Conservation (phyloP, 2,329 filamentous ascomycete genomes). For the Clarireedia sp. region DNA sequence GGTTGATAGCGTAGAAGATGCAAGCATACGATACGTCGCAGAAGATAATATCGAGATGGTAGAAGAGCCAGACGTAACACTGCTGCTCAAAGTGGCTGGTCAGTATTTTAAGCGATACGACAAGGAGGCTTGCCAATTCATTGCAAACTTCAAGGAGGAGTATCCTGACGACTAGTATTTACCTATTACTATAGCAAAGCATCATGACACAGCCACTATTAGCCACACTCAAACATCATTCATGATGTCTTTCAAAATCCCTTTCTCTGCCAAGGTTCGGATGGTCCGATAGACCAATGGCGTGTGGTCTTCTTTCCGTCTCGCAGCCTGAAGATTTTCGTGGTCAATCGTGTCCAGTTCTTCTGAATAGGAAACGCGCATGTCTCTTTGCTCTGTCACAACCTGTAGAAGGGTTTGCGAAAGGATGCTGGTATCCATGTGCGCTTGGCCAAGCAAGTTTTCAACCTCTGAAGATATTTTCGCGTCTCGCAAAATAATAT, state of each 20-base stretch:
- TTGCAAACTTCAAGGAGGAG: conserved; percentile 75
- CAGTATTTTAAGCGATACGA: conserved; percentile 88
- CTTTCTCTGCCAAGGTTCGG: conserved; percentile 58
- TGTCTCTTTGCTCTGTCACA: conserved; percentile 33
- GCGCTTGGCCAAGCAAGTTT: conserved; percentile 12
- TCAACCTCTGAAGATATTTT: background rate
- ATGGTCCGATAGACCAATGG: conserved; percentile 63
- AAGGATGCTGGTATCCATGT: conserved; percentile 22
- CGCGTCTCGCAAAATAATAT: conserved; percentile 14
- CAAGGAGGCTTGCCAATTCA: conserved; percentile 53
- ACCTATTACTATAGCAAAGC: background rate
- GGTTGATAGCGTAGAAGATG: conserved; percentile 52
- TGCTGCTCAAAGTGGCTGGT: conserved; percentile 64
- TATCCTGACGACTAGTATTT: conserved; percentile 69
- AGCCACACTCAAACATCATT: conserved; percentile 10
- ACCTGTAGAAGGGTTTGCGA: conserved; percentile 35
- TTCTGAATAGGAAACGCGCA: conserved; percentile 40
- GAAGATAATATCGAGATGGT: conserved; percentile 74
- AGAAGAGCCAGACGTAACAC: conserved; percentile 41
- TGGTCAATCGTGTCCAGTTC: conserved; percentile 39
- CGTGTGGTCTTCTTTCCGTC: conserved; percentile 59
- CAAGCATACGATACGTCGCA: conserved; percentile 64
- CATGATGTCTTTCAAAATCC: conserved; percentile 43
- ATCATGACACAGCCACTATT: background rate
- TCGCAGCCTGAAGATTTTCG: conserved; percentile 45